Evolutionary conservation across 2,329 filamentous ascomycete genomes (phyloP), one percentile per base, ranked within the genome.

Genomic region (Phaeosphaeriaceae sp.): DNA sequence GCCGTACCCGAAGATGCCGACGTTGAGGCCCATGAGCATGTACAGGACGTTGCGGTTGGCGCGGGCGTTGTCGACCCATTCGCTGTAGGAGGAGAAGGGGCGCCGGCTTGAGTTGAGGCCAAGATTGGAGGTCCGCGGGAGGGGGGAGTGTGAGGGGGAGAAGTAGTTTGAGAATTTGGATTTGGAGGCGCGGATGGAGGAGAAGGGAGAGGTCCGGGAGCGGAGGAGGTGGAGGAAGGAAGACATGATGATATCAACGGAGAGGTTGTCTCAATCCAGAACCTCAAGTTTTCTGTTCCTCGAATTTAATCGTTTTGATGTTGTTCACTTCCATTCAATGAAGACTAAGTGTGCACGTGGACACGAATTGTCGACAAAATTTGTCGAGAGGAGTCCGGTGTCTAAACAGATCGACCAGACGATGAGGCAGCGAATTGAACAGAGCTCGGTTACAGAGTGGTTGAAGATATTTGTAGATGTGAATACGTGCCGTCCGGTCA

Each of bases 1-100:
- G 67, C 71, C 78, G 56, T 77, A 76, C 35, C 60, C 66, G 55
- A 77, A 83, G 50, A 83, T 67, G 53, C 72, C 73, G 21, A 68
- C 56, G 59, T 83, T 83, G 64, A 79, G 40, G 43, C 74, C 77
- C 44, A 82, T 76, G 55, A 82, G 56, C 21, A 66, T 59, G 52
- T 74, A 78, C 48, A 80, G 63, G 28, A 78, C 57, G 9, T 49
- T 48, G n/a, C 49, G 60, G 61, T 71, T 71, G 53, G 46, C 44
- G 40, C 24, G 28, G 30, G 44, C n/a, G 49, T 59, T 60, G 43
- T 46, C 11, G 28, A 10, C 23, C n/a, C 51, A 42, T 35, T 21
- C 35, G 51, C 15, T 24, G 42, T 54, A 50, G 40, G 46, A 52
- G 23, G 54, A 54, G 56, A 63, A 64, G 58, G 56, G 58, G 4